These are phyloP conservation scores for Aspergillus diversus DNA, from an alignment of 495 filamentous ascomycete species.

Conservation along the genomic window DNA sequence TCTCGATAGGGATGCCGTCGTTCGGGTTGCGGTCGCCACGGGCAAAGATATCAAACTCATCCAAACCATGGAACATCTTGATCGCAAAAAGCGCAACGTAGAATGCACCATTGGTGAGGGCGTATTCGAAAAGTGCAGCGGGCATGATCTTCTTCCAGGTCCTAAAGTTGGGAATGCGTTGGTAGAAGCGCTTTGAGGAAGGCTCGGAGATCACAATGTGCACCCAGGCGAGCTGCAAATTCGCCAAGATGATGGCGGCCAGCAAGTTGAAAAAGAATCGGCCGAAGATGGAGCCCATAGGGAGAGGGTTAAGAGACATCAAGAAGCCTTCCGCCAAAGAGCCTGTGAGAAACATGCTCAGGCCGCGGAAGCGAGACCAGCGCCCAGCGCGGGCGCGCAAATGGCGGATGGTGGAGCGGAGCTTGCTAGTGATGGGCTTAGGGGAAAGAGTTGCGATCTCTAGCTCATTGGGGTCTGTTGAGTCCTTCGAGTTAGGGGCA, in stretches of 20 bases:
- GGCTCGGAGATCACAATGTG: constrained; percentile 64
- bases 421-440: constrained; percentile 61
- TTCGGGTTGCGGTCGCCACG: constrained; percentile 1
- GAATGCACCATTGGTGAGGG: constrained; percentile 38
- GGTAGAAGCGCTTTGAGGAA: constrained; percentile 53
- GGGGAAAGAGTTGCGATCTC: constrained; percentile 29
- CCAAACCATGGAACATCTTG: constrained; percentile 31
- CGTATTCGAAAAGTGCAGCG: constrained; percentile 49
- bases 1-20: constrained; percentile 1
- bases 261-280: constrained; percentile 45
- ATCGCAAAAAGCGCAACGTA: constrained; percentile 44
- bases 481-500: constrained; percentile 37
- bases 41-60: constrained; percentile 27
- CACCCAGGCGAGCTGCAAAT: constrained; percentile 60
- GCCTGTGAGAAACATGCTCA: constrained; percentile 42
- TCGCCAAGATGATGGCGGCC: constrained; percentile 47
- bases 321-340: constrained; percentile 34
- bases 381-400: constrained; percentile 58
- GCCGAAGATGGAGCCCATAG: constrained; percentile 31
- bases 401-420: constrained; percentile 60
- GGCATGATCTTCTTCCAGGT: constrained; percentile 55
- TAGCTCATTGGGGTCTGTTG: constrained; percentile 37
- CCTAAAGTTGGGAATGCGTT: constrained; percentile 50
- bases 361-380: constrained; percentile 62
- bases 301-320: constrained; percentile 30